Percentiles rank a stretch among this genome's conserved stretches.
Evolutionary conservation across 2,329 filamentous ascomycete species (phyloP).

Genomic region (Fusarium clavum): DNA sequence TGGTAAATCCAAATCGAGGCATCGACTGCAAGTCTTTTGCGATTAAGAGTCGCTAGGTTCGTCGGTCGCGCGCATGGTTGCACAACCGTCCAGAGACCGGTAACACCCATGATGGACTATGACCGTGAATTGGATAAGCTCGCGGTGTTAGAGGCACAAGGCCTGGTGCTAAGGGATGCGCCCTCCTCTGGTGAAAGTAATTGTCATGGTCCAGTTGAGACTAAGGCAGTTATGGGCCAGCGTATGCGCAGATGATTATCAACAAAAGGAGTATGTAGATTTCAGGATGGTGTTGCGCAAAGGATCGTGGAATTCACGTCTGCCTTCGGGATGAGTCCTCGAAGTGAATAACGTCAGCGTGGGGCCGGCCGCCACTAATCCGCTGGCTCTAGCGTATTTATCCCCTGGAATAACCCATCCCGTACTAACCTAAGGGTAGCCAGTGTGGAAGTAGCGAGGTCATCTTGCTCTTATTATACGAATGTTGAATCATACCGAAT

Average conservation of each 20-base stretch:
- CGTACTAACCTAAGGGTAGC: not conserved
- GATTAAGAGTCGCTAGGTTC: conserved; percentile 95
- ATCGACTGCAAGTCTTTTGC: conserved; percentile 95
- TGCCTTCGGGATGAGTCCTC: conserved; percentile 2
- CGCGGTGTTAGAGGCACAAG: conserved; percentile 8
- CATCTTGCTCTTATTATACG: not conserved
- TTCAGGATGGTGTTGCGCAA: not conserved
- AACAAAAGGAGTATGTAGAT: not conserved
- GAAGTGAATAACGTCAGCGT: conserved; percentile 43
- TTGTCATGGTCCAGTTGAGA: conserved; percentile 23
- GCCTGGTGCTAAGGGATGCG: conserved; percentile 33
- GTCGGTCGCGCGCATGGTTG: conserved; percentile 96
- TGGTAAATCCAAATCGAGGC: conserved; percentile 99
- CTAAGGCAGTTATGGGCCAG: not conserved
- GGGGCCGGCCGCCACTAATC: conserved; percentile 29
- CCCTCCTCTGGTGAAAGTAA: conserved; percentile 30
- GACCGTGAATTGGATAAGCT: conserved; percentile 21
- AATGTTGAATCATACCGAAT: not conserved
- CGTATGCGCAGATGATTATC: not conserved
- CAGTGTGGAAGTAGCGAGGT: not conserved
- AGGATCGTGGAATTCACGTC: conserved; percentile 13
- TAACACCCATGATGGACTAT: conserved; percentile 83
- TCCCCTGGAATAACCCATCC: not conserved
- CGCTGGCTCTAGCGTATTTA: conserved; percentile 23
- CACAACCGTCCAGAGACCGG: conserved; percentile 95